Base-by-base conservation (phyloP, 768 basidiomycete species). In the Naganishia vaughanmartiniae region DNA sequence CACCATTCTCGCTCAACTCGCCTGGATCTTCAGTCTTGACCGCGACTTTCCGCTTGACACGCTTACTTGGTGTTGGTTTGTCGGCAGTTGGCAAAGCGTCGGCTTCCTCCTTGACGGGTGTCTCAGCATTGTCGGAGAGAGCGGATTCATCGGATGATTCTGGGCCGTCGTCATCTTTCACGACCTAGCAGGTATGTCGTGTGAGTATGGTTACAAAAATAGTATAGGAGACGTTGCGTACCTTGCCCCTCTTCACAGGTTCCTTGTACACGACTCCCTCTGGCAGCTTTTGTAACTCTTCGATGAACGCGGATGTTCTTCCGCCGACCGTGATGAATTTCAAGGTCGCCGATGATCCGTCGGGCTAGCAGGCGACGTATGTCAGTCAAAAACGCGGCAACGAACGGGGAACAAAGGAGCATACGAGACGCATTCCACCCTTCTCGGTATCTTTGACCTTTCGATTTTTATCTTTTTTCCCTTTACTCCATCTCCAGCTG, bases 281-380 rank as follows among this genome's bases (percentile, higher is more conserved):
- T 0, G 80, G 80, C 76, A 80, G 74, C 65, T 75, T 78, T 77
- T 90, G 90, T 12, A 90, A 81, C 79, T 90, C 86, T 15, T 77
- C 76, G 10, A 91, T 87, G 74, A 85, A 88, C 17, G 90, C 90
- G 3, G 89, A 89, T 10, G 90, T 91, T 19, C 90, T 84, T 3
- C 90, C 89, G 21, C 89, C 89, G 10, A 92, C 88, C 5, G 87
- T 89, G 66, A 89, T 78, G 85, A 88, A 91, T 74, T 85, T 86
- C 68, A 91, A 86, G 10, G 88, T 89, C 0, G 89, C 90, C n/a
- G 84, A 85, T 68, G 84, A 81, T 6, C 90, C 90, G 66, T 86
- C 85, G 0, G 88, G 87, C 90, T 91, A 56, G 2, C 33, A 12
- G 55, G 15, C 28, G 46, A 31, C 24, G 4, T 42, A 11, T 21